Evolutionary conservation across 805 yeast genomes (phyloP), one percentile per base, ranked within the genome.

Genomic region (Candida anglica): DNA sequence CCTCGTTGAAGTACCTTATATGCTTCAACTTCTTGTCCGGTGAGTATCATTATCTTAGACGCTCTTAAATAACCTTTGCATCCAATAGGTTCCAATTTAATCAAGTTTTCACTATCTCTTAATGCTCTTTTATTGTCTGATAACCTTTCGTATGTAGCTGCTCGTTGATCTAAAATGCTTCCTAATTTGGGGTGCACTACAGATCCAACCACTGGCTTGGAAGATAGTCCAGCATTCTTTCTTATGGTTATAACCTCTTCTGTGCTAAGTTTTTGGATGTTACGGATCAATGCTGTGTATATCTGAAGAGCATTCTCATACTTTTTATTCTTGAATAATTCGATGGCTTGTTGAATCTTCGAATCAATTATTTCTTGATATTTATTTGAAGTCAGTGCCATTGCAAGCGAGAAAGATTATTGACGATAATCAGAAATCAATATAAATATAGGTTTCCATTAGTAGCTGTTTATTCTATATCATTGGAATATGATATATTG

Each of bases 11-110:
- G 52, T 2, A 47, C 44, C 24, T 55, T 52, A 39, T 58, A 61
- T 2, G 77, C 70, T 14, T 63, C 66, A 1, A 42, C 19, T 3
- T 58, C 46, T 15, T 56, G 44, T 1, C 53, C 52, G 25, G 47
- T 35, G 7, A 38, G 33, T 16, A 39, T 10, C 15, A 59, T 45
- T 3, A 71, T 40, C 42, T 72, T 74, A 2, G 68, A 63, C 3
- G 53, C 48, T 22, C 80, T 44, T 23, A 75, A 50, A 41, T 73
- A 73, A 1, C 76, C 77, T 46, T 71, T 73, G 47, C 75, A 69
- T 13, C 70, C 58, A 17, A 65, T 43, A 0, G 77, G 77, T 22
- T 71, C 74, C 3, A 59, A 14, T 10, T 40, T 38, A 3, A 67
- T 45, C 27, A 70, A 41, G 22, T 35, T 41, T 19, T 53, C 43